Evolutionary conservation across 768 basidiomycete genomes (phyloP).

Genomic region (Fistulinella prunicolor): DNA sequence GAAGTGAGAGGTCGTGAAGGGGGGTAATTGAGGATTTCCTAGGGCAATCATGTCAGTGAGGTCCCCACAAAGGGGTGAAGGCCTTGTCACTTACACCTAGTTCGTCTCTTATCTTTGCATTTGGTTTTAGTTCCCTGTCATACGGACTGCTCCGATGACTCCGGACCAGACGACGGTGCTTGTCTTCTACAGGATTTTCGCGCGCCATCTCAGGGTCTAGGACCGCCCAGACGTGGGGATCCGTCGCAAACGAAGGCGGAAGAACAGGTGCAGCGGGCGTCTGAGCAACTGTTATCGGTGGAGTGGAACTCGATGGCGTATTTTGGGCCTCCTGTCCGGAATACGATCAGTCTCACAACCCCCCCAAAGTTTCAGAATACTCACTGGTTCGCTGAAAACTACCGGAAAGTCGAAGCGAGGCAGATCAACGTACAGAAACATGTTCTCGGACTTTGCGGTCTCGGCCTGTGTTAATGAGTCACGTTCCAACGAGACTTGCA

Average conservation of each 20-base stretch:
- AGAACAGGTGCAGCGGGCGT: slow-evolving; percentile 40
- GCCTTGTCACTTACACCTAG: slow-evolving; percentile 60
- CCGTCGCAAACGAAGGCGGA: slow-evolving; percentile 51
- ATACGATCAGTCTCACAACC: not conserved
- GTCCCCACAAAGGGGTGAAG: not conserved
- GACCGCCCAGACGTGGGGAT: slow-evolving; percentile 80
- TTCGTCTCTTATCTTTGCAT: slow-evolving; percentile 92
- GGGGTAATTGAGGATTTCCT: slow-evolving; percentile 90
- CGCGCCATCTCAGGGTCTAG: slow-evolving; percentile 87
- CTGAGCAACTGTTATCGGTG: slow-evolving; percentile 42
- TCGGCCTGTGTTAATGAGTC: slow-evolving; percentile 60
- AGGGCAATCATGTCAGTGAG: not conserved
- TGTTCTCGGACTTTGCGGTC: slow-evolving; percentile 84
- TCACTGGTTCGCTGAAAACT: slow-evolving; percentile 86
- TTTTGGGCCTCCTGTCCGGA: slow-evolving; percentile 39
- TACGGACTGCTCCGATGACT: slow-evolving; percentile 95
- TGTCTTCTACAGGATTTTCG: slow-evolving; percentile 97
- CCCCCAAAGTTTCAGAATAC: slow-evolving; percentile 22
- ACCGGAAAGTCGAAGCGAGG: slow-evolving; percentile 98
- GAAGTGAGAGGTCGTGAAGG: slow-evolving; percentile 84
- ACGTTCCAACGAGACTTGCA: not conserved
- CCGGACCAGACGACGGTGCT: slow-evolving; percentile 89
- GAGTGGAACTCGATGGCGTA: slow-evolving; percentile 40
- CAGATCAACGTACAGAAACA: slow-evolving; percentile 95
- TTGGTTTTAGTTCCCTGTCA: slow-evolving; percentile 94